Evolutionary conservation across 192 early-diverging fungal species (phyloP), one percentile per base, ranked within the genome.

Genomic region (Dimargaris xerosporica): DNA sequence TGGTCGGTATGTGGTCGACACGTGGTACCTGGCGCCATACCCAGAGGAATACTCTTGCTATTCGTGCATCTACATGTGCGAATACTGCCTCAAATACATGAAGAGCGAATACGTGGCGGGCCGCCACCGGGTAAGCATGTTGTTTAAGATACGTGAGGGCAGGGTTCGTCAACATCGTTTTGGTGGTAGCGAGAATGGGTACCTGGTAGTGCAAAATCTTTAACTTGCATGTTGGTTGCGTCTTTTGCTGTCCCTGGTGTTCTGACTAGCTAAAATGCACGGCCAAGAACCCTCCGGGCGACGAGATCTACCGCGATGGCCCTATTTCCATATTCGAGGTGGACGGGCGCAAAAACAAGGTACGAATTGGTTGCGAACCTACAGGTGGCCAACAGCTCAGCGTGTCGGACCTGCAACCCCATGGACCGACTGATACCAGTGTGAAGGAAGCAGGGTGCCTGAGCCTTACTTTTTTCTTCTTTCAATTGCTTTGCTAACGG

Each of bases 51-150:
- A 97, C 77, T 94, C 86, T 69, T 75, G 76, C 11, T 79, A 83
- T 45, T 74, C 80, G 34, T 73, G 76, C 7, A 66, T 98, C 46
- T 94, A 90, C 67, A 80, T 98, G 51, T 98, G 96, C 78, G 96
- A 98, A 74, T 96, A 81, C 66, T 98, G 96, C 67, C 75, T 98
- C 67, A 97, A 96, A 72, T 97, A 97, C 70, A 94, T 97, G 85
- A 96, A 94, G 67, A 91, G 86, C 67, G 73, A 78, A 39, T 99
- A 82, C 70, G 81, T 85, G 39, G 82, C 86, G 30, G 74, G 74
- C 10, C 76, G 93, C 46, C 96, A 99, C 56, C 82, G 86, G 72
- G 71, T 80, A 71, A 53, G 63, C 42, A 6, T 41, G 21, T 64
- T 23, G 1, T 13, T 21, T 55, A 31, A 59, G 4, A 48, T 47